These are phyloP conservation scores for Camillea tinctor DNA, from an alignment of 2,329 filamentous ascomycete genomes.

Conservation along the genomic window DNA sequence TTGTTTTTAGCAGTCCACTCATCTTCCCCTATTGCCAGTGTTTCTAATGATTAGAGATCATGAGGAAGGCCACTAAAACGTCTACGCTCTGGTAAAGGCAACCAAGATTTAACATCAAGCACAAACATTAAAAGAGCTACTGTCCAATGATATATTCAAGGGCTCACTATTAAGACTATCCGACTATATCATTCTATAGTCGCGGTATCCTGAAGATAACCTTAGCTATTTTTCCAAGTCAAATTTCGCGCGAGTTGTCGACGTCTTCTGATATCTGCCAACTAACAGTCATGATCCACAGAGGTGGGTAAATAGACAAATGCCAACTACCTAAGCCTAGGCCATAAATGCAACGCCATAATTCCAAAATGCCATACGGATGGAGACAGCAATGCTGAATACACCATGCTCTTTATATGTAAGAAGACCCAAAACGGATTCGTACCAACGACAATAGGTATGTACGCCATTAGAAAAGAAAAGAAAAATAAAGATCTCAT, in stretches of 20 bases:
- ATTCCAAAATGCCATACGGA: slow-evolving; percentile 10
- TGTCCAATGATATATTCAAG: neutral
- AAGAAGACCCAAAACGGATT: slow-evolving; percentile 3
- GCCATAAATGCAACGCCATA: slow-evolving; percentile 13
- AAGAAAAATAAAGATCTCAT: neutral
- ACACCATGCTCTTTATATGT: slow-evolving; percentile 5
- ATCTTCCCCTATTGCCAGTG: no score
- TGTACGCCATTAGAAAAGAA: no score
- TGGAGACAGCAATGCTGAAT: neutral
- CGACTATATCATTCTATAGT: neutral
- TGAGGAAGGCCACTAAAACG: no score
- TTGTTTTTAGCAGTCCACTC: no score
- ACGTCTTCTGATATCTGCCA: neutral
- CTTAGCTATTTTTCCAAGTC: neutral
- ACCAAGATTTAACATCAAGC: neutral
- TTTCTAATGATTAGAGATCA: no score
- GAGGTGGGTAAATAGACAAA: neutral
- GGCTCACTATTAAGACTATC: neutral
- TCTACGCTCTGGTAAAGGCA: neutral
- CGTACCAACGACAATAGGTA: slow-evolving; percentile 5
- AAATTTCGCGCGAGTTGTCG: neutral
- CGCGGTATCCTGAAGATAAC: neutral
- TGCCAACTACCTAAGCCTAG: slow-evolving; percentile 1
- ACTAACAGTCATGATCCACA: neutral
- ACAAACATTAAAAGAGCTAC: neutral